A percentile compares a stretch with the other conserved stretches of the same genome.
phyloP scores from a whole-genome alignment of 2,329 filamentous ascomycete species.

The Cadophora luteo-olivacea region DNA sequence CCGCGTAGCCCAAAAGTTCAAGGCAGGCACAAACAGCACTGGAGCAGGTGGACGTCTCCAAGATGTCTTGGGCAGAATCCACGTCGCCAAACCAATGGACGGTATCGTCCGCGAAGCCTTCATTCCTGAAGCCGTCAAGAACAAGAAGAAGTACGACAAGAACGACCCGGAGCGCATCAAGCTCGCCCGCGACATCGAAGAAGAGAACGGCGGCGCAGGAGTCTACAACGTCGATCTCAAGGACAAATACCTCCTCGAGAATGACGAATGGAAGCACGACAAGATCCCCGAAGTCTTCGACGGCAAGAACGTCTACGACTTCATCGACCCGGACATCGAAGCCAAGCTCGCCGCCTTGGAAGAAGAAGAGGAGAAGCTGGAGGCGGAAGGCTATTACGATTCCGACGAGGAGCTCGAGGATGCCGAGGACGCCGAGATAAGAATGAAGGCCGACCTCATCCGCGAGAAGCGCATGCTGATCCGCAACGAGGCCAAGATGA shows the following conservation, averaged over 20 bases:
- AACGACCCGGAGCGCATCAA: slow-evolving; percentile 82
- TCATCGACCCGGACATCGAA: slow-evolving; percentile 95
- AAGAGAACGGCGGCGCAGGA: slow-evolving; percentile 91
- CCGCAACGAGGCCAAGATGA: slow-evolving; percentile 92
- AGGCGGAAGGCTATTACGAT: slow-evolving; percentile 93
- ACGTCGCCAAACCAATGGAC: slow-evolving; percentile 92
- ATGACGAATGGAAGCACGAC: slow-evolving; percentile 95
- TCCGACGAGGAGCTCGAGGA: slow-evolving; percentile 83
- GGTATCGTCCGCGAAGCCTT: slow-evolving; percentile 80
- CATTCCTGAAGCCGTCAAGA: slow-evolving; percentile 85
- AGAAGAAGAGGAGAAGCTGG: slow-evolving; percentile 92
- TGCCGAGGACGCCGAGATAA: slow-evolving; percentile 84
- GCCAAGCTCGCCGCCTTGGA: slow-evolving; percentile 89
- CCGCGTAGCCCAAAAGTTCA: slow-evolving; percentile 93
- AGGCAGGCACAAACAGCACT: slow-evolving; percentile 81
- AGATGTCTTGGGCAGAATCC: slow-evolving; percentile 91
- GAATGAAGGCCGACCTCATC: slow-evolving; percentile 93
- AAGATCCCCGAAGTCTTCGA: slow-evolving; percentile 93
- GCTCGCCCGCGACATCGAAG: slow-evolving; percentile 87
- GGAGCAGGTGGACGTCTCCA: slow-evolving; percentile 84
- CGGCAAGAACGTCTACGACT: slow-evolving; percentile 97
- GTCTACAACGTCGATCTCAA: slow-evolving; percentile 95
- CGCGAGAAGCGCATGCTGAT: slow-evolving; percentile 93
- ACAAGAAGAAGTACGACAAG: slow-evolving; percentile 88
- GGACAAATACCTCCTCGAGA: slow-evolving; percentile 84